Base-by-base conservation (phyloP, 2,329 filamentous ascomycete species). In the Epicoccum nigrum region DNA sequence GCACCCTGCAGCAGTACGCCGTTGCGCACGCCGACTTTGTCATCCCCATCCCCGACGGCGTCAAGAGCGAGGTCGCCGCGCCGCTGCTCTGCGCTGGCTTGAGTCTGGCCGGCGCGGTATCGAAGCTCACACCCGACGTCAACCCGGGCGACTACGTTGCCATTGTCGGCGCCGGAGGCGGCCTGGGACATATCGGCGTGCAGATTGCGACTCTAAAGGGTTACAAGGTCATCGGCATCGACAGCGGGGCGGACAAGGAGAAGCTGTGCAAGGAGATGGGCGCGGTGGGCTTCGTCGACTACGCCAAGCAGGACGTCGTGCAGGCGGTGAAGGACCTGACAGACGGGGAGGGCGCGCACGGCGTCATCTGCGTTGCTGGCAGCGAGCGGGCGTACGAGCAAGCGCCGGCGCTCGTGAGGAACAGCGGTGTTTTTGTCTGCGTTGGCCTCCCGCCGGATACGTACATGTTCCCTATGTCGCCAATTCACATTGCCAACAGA, bases 171-270 rank as follows among this genome's bases (percentile, higher is more conserved):
- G 91, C 90, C 19, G 90, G 90, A 52, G 90, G 91, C 69, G 89
- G 90, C 56, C 81, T 96, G 45, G 90, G 90, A 21, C 86, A 83
- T 46, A 79, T 94, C 60, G 90, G 90, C 15, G 81, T 90, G 60
- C 92, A 96, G 76, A 95, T 95, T 75, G 69, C 70, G 12, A 89
- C 86, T 71, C 91, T 91, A 48, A 95, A 96, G 89, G 92, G 92
- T 46, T 79, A 95, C 51, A 83, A 86, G 59, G 80, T 86, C 62
- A 86, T 97, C 69, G 91, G 88, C 58, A 92, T 97, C 62, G 92
- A 96, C 68, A 84, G 83, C 43, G 92, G 92, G 30, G 83, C 84
- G 1, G 91, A 95, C 74, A 96, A 96, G 82, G 81, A 78, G 64
- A 77, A 83, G 57, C 81, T 91, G 74, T 86, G 83, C 72, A 75